phyloP scores from a whole-genome alignment of 306 rosid genomes.

The Benincasa hispida region DNA sequence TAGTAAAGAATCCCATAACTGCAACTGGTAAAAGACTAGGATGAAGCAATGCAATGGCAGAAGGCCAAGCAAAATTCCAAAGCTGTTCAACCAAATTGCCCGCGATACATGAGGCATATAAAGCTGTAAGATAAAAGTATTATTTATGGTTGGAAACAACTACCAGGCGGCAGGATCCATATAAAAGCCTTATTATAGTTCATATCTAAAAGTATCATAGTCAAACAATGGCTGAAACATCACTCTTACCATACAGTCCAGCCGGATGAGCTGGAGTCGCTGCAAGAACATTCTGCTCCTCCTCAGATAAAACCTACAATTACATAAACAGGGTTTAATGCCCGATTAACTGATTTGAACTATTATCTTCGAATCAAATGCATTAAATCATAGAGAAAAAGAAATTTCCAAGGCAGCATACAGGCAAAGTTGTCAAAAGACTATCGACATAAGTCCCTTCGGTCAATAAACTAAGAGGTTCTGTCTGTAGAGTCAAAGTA shows the following conservation, averaged over 20 bases:
- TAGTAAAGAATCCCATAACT: slow-evolving; percentile 71
- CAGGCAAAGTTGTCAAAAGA: slow-evolving; percentile 72
- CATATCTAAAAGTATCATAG: background rate
- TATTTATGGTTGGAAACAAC: slow-evolving; percentile 19
- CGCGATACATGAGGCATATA: slow-evolving; percentile 76
- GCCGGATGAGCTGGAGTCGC: slow-evolving; percentile 95
- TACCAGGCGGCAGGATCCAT: slow-evolving; percentile 4
- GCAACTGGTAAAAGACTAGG: slow-evolving; percentile 97
- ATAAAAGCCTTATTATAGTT: slow-evolving; percentile 4
- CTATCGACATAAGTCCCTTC: slow-evolving; percentile 58
- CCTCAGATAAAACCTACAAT: slow-evolving; percentile 68
- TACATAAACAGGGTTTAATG: background rate
- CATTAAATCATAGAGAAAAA: background rate
- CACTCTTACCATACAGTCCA: slow-evolving; percentile 61
- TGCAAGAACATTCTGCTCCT: slow-evolving; percentile 74
- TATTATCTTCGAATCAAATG: background rate
- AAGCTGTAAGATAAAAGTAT: slow-evolving; percentile 42
- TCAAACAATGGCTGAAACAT: background rate
- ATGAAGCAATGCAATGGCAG: slow-evolving; percentile 86
- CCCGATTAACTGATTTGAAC: background rate
- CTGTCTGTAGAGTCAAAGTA: slow-evolving; percentile 39
- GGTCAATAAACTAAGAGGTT: slow-evolving; percentile 43
- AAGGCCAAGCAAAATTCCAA: slow-evolving; percentile 99
- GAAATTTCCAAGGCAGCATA: slow-evolving; percentile 23
- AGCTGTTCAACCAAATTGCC: slow-evolving; percentile 92